Base-by-base conservation (phyloP, 177 flowering plant genomes). In the Vitis hybrid region DNA sequence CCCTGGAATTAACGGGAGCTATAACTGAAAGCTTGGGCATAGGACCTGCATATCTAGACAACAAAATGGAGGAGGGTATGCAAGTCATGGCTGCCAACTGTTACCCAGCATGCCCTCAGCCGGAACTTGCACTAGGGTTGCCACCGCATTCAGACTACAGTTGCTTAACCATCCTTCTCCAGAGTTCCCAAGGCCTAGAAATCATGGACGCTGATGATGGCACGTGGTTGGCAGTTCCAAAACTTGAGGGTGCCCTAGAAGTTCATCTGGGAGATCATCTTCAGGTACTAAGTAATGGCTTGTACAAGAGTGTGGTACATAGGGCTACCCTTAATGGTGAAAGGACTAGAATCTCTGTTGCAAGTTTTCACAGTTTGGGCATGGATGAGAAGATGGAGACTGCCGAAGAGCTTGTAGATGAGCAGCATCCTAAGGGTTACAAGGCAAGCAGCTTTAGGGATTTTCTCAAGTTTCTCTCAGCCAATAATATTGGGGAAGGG, bases 51-150 rank as follows among this genome's bases (percentile, higher is more conserved):
- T 74, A 82, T 73, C 11, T 78, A 33, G 29, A 3, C 60, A 39
- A 62, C 9, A 69, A 81, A 69, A 48, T 83, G 13, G 80, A 82
- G 33, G 74, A 80, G 0, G 89, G 91, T 0, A 70, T 76, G 75
- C 93, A 87, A 70, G 85, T 83, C 12, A 70, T 86, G 71, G 75
- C 77, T 1, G 75, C 82, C 5, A 90, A 87, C 67, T 80, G 84
- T 64, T 87, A 86, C 53, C 91, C 93, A 3, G 70, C 83, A 0
- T 90, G 91, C 67, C 91, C 89, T 0, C 29, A 86, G 20, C 90
- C 90, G 0, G 76, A 70, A 0, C 60, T 69, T 0, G 69, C 82
- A 0, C 68, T 87, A 29, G 91, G 91, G 1, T 11, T 90, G 31
- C 88, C 89, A 0, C 85, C 88, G 0, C 95, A 89, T 33, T 75